A percentile compares a stretch with the other conserved stretches of the same genome.
Conservation (phyloP, 176 grass and related monocot genomes). For the Areca catechu region DNA sequence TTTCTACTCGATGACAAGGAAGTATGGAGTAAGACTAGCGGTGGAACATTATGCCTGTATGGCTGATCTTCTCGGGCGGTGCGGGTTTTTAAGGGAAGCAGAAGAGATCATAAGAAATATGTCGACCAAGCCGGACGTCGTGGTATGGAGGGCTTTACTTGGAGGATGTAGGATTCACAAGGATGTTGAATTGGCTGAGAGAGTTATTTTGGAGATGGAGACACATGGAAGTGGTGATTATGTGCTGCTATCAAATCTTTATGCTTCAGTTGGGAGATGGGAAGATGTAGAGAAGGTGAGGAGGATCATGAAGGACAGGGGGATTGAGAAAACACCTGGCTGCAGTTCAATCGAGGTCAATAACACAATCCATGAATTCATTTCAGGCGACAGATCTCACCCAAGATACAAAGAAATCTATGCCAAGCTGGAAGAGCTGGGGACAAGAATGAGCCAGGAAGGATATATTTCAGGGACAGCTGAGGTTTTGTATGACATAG, state of each 20-base stretch:
- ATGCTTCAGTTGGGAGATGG: slow-evolving; percentile 7
- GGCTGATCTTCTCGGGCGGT: slow-evolving; percentile 19
- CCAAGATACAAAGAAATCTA: no score
- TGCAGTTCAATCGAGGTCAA: slow-evolving; percentile 12
- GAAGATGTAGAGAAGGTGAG: slow-evolving; percentile 6
- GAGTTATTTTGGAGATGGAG: no score
- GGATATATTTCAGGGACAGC: neutral
- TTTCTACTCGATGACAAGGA: slow-evolving; percentile 3
- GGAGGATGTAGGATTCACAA: slow-evolving; percentile 16
- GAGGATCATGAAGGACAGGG: slow-evolving; percentile 18
- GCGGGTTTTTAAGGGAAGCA: slow-evolving; percentile 6
- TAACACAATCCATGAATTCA: slow-evolving; percentile 9
- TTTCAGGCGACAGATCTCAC: no score
- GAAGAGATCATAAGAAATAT: slow-evolving; percentile 15
- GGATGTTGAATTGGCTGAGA: slow-evolving; percentile 1
- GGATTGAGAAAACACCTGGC: neutral
- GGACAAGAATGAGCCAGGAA: no score
- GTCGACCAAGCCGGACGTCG: slow-evolving; percentile 17
- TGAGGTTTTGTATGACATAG: neutral
- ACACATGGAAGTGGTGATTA: slow-evolving; percentile 3
- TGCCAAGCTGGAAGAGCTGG: no score
- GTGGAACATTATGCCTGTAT: slow-evolving; percentile 21
- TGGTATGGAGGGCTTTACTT: slow-evolving; percentile 19
- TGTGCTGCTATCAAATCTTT: slow-evolving; percentile 15
- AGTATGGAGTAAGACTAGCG: slow-evolving; percentile 2